phyloP scores from a whole-genome alignment of 2,329 filamentous ascomycete species.

The Ophiostoma perfectum region DNA sequence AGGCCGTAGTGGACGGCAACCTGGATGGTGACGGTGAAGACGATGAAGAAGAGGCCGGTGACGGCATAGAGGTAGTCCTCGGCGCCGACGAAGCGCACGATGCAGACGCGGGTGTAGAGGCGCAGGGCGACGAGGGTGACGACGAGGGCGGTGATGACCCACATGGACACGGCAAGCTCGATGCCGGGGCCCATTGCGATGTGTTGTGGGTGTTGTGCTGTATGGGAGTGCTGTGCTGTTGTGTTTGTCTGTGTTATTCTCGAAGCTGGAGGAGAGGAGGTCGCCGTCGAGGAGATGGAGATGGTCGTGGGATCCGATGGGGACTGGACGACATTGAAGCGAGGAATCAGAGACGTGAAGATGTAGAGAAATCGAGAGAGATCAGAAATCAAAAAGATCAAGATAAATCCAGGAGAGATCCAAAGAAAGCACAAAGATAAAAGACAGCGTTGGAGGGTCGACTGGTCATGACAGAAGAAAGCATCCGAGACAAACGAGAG shows the following conservation, averaged over 20 bases:
- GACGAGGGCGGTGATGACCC: constrained; percentile 35
- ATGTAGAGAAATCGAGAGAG: neutral
- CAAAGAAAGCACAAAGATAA: neutral
- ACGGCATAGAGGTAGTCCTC: constrained; percentile 6
- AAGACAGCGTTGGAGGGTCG: no score
- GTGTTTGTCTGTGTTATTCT: neutral
- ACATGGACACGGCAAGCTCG: constrained; percentile 35
- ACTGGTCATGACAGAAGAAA: neutral
- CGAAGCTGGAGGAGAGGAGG: neutral
- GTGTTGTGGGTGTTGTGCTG: neutral
- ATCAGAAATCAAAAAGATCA: neutral
- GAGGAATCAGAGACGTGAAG: neutral
- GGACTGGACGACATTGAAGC: constrained; percentile 1
- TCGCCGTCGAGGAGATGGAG: neutral
- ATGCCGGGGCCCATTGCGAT: constrained; percentile 27
- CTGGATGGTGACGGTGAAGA: constrained; percentile 35
- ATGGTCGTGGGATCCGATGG: neutral
- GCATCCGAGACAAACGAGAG: neutral
- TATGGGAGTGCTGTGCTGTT: neutral
- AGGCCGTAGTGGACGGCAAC: constrained; percentile 35
- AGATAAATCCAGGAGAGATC: neutral
- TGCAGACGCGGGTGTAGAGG: constrained; percentile 36
- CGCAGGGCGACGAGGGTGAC: constrained; percentile 34
- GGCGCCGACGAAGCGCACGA: constrained; percentile 34
- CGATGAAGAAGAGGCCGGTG: constrained; percentile 32